Base-by-base conservation (phyloP, 202 grass and related monocot species). In the Zoysia matrella region DNA sequence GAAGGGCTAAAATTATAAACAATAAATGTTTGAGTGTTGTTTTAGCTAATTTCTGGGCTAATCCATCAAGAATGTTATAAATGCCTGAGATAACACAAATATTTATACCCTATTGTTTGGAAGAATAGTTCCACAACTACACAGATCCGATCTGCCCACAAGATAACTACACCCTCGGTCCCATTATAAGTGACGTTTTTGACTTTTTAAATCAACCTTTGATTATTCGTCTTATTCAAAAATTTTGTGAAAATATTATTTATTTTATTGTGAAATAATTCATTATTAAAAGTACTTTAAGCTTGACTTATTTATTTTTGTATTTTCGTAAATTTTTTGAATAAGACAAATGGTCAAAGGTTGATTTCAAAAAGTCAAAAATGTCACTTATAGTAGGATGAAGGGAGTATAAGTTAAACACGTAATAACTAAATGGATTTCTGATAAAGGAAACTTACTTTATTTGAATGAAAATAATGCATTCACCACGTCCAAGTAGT, bases 381-480 rank as follows among this genome's bases (percentile, higher is more conserved):
- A 30, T 30, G 22, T 30, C 22, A 30, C 22, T 30, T 30, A 30
- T 30, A 30, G 22, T 30, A 30, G 22, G 22, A 30, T 30, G 22
- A 30, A 30, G 22, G 22, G 22, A 30, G 22, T 42, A 48, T 16
- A 73, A 61, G 9, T 53, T 50, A 14, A 71, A 60, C 36, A 89
- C 52, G 44, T 42, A 71, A 67, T 11, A 8, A 74, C 8, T 11
- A 7, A 72, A 67, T 67, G 60, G 22, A 50, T 65, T 65, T 14
- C 47, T 40, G 13, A 65, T 8, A 80, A 52, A 61, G 51, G 63
- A 74, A 42, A 39, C 64, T 53, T 83, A 83, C 88, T 80, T 75
- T 83, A 71, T 86, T 85, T 79, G 49, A 71, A 74, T 41, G 47
- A 75, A 89, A 86, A 83, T 11, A 79, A 75, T 30, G 3, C 44